phyloP scores from a whole-genome alignment of 2,329 filamentous ascomycete species.

The Dactylonectria macrodidyma region DNA sequence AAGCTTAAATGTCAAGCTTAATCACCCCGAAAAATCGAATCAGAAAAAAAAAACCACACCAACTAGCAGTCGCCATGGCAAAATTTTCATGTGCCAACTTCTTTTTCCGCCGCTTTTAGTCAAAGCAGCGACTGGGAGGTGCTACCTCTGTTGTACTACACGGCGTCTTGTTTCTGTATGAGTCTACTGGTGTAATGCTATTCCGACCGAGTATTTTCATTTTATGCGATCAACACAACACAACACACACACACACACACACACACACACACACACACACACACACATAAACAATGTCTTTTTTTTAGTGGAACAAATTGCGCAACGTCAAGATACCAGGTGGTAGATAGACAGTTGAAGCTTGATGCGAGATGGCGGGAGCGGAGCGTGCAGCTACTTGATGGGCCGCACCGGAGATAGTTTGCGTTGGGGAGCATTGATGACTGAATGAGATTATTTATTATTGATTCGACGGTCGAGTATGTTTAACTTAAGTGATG shows the following conservation, averaged over 20 bases:
- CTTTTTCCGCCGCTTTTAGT: constrained; percentile 5
- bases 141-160: constrained; percentile 25
- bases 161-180: constrained; percentile 28
- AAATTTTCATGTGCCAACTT: constrained; percentile 27
- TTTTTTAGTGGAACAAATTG: constrained; percentile 36
- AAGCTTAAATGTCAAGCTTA: constrained; percentile 12
- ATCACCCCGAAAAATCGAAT: constrained; percentile 29
- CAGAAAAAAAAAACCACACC: constrained; percentile 37
- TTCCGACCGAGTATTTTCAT: constrained; percentile 33
- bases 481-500: background rate
- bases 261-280: background rate
- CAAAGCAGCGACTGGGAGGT: background rate
- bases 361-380: constrained; percentile 12
- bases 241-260: background rate
- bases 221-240: constrained; percentile 21
- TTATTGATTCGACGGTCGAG: constrained; percentile 19
- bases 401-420: constrained; percentile 37
- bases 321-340: constrained; percentile 31
- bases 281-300: constrained; percentile 6
- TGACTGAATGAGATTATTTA: constrained; percentile 49
- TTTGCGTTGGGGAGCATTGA: constrained; percentile 40
- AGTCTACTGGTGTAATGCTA: constrained; percentile 43
- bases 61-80: constrained; percentile 32
- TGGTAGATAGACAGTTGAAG: constrained; percentile 17
- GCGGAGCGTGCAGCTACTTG: constrained; percentile 39